Evolutionary conservation across 768 basidiomycete species (phyloP).

Genomic region (Pulveroboletus sp.): DNA sequence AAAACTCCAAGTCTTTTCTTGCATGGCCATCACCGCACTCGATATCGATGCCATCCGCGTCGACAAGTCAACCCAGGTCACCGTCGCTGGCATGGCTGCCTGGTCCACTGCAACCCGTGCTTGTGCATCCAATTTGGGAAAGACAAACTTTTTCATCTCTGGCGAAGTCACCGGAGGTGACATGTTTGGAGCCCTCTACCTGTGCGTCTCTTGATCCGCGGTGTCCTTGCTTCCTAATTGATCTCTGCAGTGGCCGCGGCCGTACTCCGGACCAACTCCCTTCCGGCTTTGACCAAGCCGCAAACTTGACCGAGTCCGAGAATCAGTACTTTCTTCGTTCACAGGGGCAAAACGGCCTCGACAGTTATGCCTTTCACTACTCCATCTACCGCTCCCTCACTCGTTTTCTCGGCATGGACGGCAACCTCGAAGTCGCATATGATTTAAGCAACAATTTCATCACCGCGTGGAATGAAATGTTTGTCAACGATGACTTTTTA

Average conservation of each 20-base stretch:
- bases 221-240: neutral
- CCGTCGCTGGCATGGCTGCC: slow-evolving; percentile 71
- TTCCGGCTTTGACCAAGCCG: slow-evolving; percentile 63
- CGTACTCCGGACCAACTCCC: slow-evolving; percentile 74
- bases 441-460: slow-evolving; percentile 82
- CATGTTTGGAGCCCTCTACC: slow-evolving; percentile 82
- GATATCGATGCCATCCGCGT: slow-evolving; percentile 95
- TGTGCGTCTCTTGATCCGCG: slow-evolving; percentile 44
- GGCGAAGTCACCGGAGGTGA: slow-evolving; percentile 96
- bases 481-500: slow-evolving; percentile 82
- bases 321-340: slow-evolving; percentile 81
- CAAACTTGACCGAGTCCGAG: slow-evolving; percentile 58
- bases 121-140: slow-evolving; percentile 70
- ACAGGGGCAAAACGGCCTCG: slow-evolving; percentile 58
- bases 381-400: slow-evolving; percentile 85
- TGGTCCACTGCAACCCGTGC: slow-evolving; percentile 75
- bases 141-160: slow-evolving; percentile 86
- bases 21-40: slow-evolving; percentile 83
- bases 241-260: slow-evolving; percentile 69
- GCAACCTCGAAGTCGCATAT: slow-evolving; percentile 88
- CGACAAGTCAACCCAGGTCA: slow-evolving; percentile 92
- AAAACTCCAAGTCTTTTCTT: slow-evolving; percentile 76
- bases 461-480: slow-evolving; percentile 90
- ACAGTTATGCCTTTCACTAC: slow-evolving; percentile 89
- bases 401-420: slow-evolving; percentile 94